These are phyloP conservation scores for Saccharomycopsis capsularis DNA, from an alignment of 805 yeast genomes.

Conservation along the genomic window DNA sequence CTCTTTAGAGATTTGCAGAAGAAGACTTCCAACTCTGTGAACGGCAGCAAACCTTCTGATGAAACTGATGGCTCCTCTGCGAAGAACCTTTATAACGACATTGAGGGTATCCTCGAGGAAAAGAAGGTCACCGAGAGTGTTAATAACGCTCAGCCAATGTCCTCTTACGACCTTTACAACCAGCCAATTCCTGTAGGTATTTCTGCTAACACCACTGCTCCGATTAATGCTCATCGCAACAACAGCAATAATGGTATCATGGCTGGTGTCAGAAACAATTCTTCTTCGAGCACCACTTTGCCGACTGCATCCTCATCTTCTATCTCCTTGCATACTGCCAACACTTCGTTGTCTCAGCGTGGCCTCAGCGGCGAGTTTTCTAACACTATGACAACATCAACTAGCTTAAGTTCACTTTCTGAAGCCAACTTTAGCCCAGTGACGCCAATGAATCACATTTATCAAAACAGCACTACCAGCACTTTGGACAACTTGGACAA, in stretches of 20 bases:
- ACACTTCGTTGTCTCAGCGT: background rate
- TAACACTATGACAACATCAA: background rate
- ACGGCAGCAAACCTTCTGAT: background rate
- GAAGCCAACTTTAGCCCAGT: background rate
- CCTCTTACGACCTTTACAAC: background rate
- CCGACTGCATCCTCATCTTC: background rate
- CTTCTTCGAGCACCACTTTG: background rate
- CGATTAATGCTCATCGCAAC: background rate
- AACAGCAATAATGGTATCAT: no score
- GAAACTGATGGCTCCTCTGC: background rate
- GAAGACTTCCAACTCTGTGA: background rate
- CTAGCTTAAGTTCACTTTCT: background rate
- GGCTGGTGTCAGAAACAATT: no score
- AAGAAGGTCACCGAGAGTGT: background rate
- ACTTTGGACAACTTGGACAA: background rate
- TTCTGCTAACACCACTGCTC: constrained; percentile 10
- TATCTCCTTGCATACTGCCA: background rate
- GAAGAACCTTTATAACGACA: background rate
- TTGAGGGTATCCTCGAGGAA: background rate
- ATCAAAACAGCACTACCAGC: background rate
- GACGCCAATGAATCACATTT: background rate
- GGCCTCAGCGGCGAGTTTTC: background rate
- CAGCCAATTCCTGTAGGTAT: constrained; percentile 1
- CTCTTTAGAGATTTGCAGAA: constrained; percentile 8
- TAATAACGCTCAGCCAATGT: background rate